Evolutionary conservation across 2,329 filamentous ascomycete species (phyloP), one percentile per base, ranked within the genome.

Genomic region (Parastagonospora avenae): DNA sequence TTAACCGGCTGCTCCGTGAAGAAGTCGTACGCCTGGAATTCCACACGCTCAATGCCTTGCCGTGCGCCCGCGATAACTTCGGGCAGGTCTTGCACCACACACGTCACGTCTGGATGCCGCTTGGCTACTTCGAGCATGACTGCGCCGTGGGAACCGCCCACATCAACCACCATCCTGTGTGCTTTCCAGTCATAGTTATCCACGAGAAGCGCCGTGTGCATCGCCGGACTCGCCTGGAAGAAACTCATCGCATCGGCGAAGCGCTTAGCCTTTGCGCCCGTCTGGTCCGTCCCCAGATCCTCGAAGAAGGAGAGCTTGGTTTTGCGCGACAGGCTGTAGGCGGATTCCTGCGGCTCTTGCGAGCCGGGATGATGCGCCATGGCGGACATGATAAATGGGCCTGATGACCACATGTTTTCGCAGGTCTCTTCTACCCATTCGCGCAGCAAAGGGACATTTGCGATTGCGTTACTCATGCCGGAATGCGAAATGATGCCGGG

Each of bases 1-100:
- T 59, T 55, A 32, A 64, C 51, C 9, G 59, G 59, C 36, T 64
- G 59, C 28, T 49, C 39, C 7, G 44, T 15, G 42, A 64, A 66
- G 48, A 64, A 63, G 30, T 63, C 46, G 48, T 66, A 61, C 4
- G 42, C 54, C 37, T 49, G 36, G 49, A 64, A 64, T 11, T 24
- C 46, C 2, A 66, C 36, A n/a, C 52, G 45, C 2, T 47, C 10
- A 30, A 29, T 24, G 9, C 54, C 14, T 5, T 54, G 36, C 30
- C 49, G 57, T 16, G 38, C 53, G 24, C 54, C 36, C 35, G 50
- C 50, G 31, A 61, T 30, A 10, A 62, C 52, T 32, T 57, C 46
- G 5, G 50, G 50, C 19, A 56, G 48, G 14, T 64, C 62, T 33
- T 64, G 57, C 7, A 66, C 60, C 4, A 62, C 24, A 2, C 62